These are phyloP conservation scores for Saccharomycopsis olivae DNA, from an alignment of 805 yeast genomes.

Conservation along the genomic window DNA sequence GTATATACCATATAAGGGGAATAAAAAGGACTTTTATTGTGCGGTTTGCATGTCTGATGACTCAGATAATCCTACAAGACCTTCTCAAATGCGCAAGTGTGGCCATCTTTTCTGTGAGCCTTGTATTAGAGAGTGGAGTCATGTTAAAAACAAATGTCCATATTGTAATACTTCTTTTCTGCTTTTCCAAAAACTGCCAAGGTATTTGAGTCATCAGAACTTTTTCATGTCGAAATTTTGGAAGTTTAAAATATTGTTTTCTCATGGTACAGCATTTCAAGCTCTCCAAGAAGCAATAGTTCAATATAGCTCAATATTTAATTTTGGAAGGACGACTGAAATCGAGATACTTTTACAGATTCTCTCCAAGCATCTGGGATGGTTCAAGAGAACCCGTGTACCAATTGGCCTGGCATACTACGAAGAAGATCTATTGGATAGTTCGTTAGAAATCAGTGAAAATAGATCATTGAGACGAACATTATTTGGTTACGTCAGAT, in stretches of 20 bases:
- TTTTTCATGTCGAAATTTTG: not conserved
- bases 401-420: too few species aligned
- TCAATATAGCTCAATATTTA: too few species aligned
- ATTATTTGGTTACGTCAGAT: too few species aligned
- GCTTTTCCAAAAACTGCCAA: not conserved
- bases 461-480: too few species aligned
- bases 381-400: too few species aligned
- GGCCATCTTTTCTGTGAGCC: slow-evolving; percentile 10
- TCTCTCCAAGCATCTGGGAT: too few species aligned
- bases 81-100: slow-evolving; percentile 6
- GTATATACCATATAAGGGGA: not conserved
- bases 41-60: slow-evolving; percentile 9
- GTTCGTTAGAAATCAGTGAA: too few species aligned
- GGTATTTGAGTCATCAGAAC: not conserved
- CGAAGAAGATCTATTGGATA: too few species aligned
- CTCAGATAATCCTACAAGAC: not conserved
- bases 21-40: slow-evolving; percentile 9
- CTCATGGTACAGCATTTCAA: too few species aligned
- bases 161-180: slow-evolving; percentile 6
- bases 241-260: not conserved
- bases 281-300: too few species aligned
- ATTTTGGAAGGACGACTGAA: too few species aligned
- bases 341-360: too few species aligned
- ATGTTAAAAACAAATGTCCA: slow-evolving; percentile 8
- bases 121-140: slow-evolving; percentile 8